Percentiles rank a stretch among this genome's conserved stretches.
phyloP scores from a whole-genome alignment of 371 early-diverging fungal genomes.

The Rhizopus sp. region DNA sequence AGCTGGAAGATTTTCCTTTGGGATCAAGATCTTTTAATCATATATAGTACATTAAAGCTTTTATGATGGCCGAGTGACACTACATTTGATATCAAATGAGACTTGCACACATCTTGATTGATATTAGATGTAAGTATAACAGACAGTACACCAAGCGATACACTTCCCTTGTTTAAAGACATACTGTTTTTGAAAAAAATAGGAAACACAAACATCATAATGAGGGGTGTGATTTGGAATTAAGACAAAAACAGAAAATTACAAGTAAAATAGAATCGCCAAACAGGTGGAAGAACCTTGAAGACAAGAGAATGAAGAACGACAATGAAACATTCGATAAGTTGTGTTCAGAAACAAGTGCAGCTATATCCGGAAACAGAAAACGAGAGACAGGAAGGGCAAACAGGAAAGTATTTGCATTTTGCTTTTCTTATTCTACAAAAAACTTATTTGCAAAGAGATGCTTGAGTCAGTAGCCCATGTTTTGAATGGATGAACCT shows the following conservation, averaged over 20 bases:
- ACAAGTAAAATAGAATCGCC: conserved; percentile 7
- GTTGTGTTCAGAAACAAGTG: conserved; percentile 9
- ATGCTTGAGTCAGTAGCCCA: conserved; percentile 24
- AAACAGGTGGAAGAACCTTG: conserved; percentile 9
- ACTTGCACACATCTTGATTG: conserved; percentile 13
- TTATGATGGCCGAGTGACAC: conserved; percentile 13
- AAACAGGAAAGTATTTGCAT: conserved; percentile 11
- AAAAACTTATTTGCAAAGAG: conserved; percentile 20
- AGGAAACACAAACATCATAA: conserved; percentile 7
- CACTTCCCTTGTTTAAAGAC: conserved; percentile 13
- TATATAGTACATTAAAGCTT: conserved; percentile 10
- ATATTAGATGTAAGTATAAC: conserved; percentile 14
- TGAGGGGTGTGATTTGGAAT: conserved; percentile 8
- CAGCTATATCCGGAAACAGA: conserved; percentile 7
- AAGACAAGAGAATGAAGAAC: conserved; percentile 12
- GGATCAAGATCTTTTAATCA: conserved; percentile 11
- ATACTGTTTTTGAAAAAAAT: conserved; percentile 11
- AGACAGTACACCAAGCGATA: conserved; percentile 14
- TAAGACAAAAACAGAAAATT: conserved; percentile 9
- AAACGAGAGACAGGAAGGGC: conserved; percentile 8
- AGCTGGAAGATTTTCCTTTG: conserved; percentile 9
- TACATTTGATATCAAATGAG: conserved; percentile 9
- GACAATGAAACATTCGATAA: conserved; percentile 8
- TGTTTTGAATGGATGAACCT: conserved; percentile 16
- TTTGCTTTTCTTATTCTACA: conserved; percentile 14